phyloP scores from a whole-genome alignment of 257 asterid genomes.

The Nemophila menziesii region DNA sequence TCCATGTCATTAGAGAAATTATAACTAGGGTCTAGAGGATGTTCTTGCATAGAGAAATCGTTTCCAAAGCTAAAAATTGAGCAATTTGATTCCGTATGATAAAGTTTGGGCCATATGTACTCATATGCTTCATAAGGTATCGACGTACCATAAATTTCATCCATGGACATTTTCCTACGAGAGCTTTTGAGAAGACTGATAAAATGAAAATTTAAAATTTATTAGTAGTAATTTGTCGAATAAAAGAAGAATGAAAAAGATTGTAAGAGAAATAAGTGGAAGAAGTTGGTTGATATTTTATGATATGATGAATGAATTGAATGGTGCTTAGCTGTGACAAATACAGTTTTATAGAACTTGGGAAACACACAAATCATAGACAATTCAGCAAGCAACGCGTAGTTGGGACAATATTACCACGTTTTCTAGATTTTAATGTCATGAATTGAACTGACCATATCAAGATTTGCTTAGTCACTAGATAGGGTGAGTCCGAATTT shows the following conservation, averaged over 20 bases:
- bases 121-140: background rate
- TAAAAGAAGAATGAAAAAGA: too few species aligned
- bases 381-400: too few species aligned
- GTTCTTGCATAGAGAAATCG: background rate
- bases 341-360: too few species aligned
- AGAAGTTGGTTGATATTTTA: background rate
- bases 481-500: too few species aligned
- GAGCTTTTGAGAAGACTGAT: background rate
- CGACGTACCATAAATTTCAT: background rate
- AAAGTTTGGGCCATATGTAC: background rate
- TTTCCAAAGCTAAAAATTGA: slow-evolving; percentile 9
- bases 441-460: too few species aligned
- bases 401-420: too few species aligned
- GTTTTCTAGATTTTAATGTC: too few species aligned
- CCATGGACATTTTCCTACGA: background rate
- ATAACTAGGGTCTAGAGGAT: slow-evolving; percentile 4
- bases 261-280: background rate
- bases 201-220: too few species aligned
- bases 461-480: too few species aligned
- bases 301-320: background rate
- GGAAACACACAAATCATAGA: background rate
- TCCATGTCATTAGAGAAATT: too few species aligned
- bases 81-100: background rate
- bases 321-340: background rate
- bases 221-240: too few species aligned